These are phyloP conservation scores for Clavispora vitiphila DNA, from an alignment of 805 yeast species.

Conservation along the genomic window DNA sequence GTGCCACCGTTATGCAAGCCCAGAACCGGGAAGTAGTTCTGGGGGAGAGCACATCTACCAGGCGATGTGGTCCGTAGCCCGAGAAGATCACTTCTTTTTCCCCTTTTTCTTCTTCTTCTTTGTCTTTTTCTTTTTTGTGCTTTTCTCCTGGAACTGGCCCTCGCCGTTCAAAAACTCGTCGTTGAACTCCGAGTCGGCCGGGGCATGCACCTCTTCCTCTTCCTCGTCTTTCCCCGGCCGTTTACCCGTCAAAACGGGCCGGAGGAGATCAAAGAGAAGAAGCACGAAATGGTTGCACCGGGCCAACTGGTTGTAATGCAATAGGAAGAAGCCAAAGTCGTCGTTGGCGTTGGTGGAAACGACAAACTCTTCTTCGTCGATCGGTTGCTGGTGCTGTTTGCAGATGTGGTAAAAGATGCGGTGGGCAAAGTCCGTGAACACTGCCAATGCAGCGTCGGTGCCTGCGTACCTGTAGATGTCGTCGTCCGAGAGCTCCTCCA, in stretches of 20 bases:
- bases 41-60: too few relatives aligned
- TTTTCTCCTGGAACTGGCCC: conserved; percentile 14
- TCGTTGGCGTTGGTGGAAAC: conserved; percentile 1
- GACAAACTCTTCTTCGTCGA: not conserved
- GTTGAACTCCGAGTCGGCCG: conserved; percentile 24
- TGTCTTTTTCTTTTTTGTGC: conserved; percentile 2
- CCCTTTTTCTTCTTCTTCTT: conserved; percentile 22
- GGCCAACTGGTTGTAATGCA: conserved; percentile 25
- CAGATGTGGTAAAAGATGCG: not conserved
- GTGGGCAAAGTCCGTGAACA: not conserved
- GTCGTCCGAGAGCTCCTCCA: not conserved
- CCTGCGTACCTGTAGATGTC: not conserved
- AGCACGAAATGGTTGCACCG: conserved; percentile 23
- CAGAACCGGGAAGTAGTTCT: too few relatives aligned
- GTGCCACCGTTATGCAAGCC: not conserved
- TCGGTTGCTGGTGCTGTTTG: not conserved
- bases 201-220: conserved; percentile 2
- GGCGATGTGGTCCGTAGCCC: too few relatives aligned
- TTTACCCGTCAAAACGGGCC: not conserved
- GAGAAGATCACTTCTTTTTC: conserved; percentile 18
- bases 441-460: not conserved
- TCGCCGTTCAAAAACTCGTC: conserved; percentile 26
- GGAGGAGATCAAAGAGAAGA: not conserved
- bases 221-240: conserved; percentile 1
- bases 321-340: conserved; percentile 24